phyloP scores from a whole-genome alignment of 2,329 filamentous ascomycete genomes.

The Chaetomiaceae sp. region DNA sequence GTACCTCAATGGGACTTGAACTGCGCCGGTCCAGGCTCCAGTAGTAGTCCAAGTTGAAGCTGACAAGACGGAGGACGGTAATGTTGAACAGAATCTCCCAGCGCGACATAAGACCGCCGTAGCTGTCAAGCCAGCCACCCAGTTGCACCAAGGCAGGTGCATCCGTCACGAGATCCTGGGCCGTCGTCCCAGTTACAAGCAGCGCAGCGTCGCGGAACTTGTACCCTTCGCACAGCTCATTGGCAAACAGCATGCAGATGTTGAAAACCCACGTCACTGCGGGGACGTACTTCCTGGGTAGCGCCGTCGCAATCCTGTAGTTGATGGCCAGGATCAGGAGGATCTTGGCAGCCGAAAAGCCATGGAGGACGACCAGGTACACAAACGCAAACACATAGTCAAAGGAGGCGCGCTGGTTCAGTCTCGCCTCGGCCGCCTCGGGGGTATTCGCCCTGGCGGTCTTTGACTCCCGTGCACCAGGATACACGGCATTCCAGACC shows the following conservation, averaged over 20 bases:
- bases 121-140: slow-evolving; percentile 68
- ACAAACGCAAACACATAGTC: slow-evolving; percentile 76
- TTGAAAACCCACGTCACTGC: slow-evolving; percentile 85
- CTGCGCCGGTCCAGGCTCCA: slow-evolving; percentile 69
- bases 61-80: slow-evolving; percentile 84
- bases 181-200: slow-evolving; percentile 38
- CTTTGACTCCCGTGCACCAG: slow-evolving; percentile 28
- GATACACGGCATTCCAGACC: slow-evolving; percentile 56
- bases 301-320: slow-evolving; percentile 64
- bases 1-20: slow-evolving; percentile 74
- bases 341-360: slow-evolving; percentile 78
- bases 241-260: slow-evolving; percentile 76
- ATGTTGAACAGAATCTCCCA: slow-evolving; percentile 99
- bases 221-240: slow-evolving; percentile 79
- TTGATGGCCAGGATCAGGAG: slow-evolving; percentile 74
- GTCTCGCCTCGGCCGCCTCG: slow-evolving; percentile 47
- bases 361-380: slow-evolving; percentile 75
- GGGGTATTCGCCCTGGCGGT: slow-evolving; percentile 26
- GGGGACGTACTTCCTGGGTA: slow-evolving; percentile 68
- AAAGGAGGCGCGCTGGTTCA: slow-evolving; percentile 69
- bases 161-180: slow-evolving; percentile 28
- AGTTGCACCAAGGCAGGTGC: slow-evolving; percentile 46
- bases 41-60: slow-evolving; percentile 95
- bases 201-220: slow-evolving; percentile 57
- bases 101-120: slow-evolving; percentile 74